Percentiles rank a stretch among this genome's conserved stretches.
phyloP scores from a whole-genome alignment of 352 stramenopile genomes.

The Globisporangium echinulatum region DNA sequence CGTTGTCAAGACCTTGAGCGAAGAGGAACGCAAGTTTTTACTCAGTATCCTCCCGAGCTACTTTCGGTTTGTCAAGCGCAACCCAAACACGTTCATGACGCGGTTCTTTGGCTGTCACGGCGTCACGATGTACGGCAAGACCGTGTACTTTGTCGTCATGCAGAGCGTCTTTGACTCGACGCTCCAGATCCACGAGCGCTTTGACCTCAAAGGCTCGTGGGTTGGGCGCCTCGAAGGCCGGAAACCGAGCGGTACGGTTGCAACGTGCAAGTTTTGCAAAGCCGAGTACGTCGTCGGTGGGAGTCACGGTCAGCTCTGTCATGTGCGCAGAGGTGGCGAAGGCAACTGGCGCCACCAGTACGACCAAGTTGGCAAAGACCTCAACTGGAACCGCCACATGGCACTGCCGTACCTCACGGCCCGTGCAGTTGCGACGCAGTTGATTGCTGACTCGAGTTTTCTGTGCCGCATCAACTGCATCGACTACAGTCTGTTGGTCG shows the following conservation, averaged over 20 bases:
- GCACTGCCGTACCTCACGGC: conserved; percentile 48
- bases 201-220: conserved; percentile 83
- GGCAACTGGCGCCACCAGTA: conserved; percentile 71
- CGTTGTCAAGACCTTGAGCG: conserved; percentile 74
- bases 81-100: conserved; percentile 77
- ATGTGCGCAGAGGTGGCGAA: conserved; percentile 50
- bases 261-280: conserved; percentile 71
- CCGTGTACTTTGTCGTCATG: conserved; percentile 83
- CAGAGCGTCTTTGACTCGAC: conserved; percentile 78
- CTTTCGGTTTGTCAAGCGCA: conserved; percentile 52
- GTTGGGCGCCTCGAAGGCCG: conserved; percentile 69
- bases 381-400: conserved; percentile 84
- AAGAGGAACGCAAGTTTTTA: conserved; percentile 73
- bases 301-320: conserved; percentile 60
- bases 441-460: conserved; percentile 87
- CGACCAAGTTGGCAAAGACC: conserved; percentile 75
- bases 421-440: conserved; percentile 53
- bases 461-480: conserved; percentile 92
- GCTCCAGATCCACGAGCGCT: conserved; percentile 74
- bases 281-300: conserved; percentile 59
- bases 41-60: conserved; percentile 66
- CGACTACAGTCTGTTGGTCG: conserved; percentile 93
- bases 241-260: conserved; percentile 62
- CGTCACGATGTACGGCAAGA: conserved; percentile 84
- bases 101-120: conserved; percentile 75